These are phyloP conservation scores for Coemansia sp. DNA, from an alignment of 192 early-diverging fungal genomes.

Conservation along the genomic window DNA sequence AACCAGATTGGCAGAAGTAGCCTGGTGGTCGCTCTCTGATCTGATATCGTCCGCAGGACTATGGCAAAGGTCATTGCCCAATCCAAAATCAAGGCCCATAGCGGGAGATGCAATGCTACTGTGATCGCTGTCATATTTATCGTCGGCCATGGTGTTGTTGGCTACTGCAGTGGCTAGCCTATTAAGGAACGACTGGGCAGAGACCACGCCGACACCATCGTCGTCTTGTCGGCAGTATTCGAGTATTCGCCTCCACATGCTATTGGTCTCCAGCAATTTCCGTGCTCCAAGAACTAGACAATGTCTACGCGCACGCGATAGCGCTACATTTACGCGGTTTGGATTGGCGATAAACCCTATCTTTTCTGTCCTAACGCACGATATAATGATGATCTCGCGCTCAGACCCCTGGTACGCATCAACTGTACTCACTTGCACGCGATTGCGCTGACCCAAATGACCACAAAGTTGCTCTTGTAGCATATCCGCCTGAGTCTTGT, in stretches of 20 bases:
- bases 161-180: slow-evolving; percentile 18
- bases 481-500: slow-evolving; percentile 50
- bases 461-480: slow-evolving; percentile 31
- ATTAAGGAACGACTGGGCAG: slow-evolving; percentile 44
- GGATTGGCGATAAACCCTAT: slow-evolving; percentile 57
- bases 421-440: slow-evolving; percentile 58
- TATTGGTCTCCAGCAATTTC: slow-evolving; percentile 38
- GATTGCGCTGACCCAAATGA: slow-evolving; percentile 15
- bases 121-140: not conserved
- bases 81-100: not conserved
- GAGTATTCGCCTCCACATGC: slow-evolving; percentile 49
- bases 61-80: not conserved
- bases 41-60: not conserved
- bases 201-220: slow-evolving; percentile 9
- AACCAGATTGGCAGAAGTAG: not conserved
- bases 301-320: slow-evolving; percentile 56
- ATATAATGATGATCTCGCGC: slow-evolving; percentile 57
- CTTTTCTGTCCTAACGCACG: slow-evolving; percentile 53
- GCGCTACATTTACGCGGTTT: slow-evolving; percentile 59
- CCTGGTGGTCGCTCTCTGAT: not conserved
- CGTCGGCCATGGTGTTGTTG: not conserved
- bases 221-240: slow-evolving; percentile 36
- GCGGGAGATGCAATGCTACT: not conserved
- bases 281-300: slow-evolving; percentile 39
- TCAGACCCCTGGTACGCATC: slow-evolving; percentile 64